These are phyloP conservation scores for Diplodia sapinea DNA, from an alignment of 2,329 filamentous ascomycete species.

Conservation along the genomic window DNA sequence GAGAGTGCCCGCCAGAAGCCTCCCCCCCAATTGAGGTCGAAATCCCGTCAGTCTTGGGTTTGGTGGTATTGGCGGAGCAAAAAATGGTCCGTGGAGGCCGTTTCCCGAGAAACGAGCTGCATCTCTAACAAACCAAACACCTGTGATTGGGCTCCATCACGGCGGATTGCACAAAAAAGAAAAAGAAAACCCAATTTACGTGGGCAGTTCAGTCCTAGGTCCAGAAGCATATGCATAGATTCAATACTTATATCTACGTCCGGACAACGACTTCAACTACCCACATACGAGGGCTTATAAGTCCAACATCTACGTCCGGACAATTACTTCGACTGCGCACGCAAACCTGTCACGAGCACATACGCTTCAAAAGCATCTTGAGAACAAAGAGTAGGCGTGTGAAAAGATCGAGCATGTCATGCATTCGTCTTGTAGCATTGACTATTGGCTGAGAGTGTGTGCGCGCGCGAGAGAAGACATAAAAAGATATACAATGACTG, in stretches of 20 bases:
- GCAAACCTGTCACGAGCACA: neutral
- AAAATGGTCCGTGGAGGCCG: neutral
- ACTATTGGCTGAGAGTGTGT: conserved; percentile 10
- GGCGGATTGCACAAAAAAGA: too few relatives aligned
- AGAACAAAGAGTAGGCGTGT: neutral
- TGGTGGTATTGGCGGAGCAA: neutral
- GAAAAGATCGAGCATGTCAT: conserved; percentile 4
- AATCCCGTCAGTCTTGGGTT: neutral
- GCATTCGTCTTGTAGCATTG: conserved; percentile 26
- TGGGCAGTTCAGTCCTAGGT: neutral
- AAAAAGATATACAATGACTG: conserved; percentile 32
- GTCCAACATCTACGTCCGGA: too few relatives aligned
- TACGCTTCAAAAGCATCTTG: neutral
- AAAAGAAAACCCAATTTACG: too few relatives aligned
- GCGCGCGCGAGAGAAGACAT: conserved; percentile 23
- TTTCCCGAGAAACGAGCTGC: conserved; percentile 13
- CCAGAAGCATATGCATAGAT: neutral
- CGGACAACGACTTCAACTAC: too few relatives aligned
- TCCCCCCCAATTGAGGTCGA: too few relatives aligned
- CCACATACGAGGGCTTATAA: too few relatives aligned
- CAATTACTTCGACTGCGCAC: neutral
- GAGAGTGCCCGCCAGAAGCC: neutral
- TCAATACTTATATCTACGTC: too few relatives aligned
- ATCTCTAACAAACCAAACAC: conserved; percentile 6
- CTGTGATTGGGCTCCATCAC: neutral